Evolutionary conservation across 305 asterid species (phyloP), one percentile per base, ranked within the genome.

Genomic region (Ilex paraguariensis): DNA sequence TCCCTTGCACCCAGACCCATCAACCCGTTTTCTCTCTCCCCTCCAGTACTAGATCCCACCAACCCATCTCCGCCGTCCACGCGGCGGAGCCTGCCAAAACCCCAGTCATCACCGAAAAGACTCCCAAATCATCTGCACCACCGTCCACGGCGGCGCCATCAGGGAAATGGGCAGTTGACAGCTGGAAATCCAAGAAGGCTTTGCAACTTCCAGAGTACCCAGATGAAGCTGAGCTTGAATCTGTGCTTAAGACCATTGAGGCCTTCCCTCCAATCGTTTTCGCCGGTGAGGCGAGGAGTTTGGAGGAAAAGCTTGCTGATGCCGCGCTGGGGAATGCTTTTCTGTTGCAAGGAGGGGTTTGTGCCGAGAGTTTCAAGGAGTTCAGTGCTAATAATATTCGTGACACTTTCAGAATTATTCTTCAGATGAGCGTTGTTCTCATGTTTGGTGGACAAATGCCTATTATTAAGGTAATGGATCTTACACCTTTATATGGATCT

Each of bases 11-110:
- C 54, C 68, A 61, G 51, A 59, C 73, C 74, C 14, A 66, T 31
- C 77, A 61, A 48, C 40, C 68, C 56, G 31, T 65, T 69, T 46
- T 8, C 51, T 62, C 66, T 62, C 11, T 71, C 69, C 44, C 78
- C 79, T 16, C 49, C 65, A 28, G 16, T 31, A 64, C 63, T 74
- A 82, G 28, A 21, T 21, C 28, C 28, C 28, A 21, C 28, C 28
- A 21, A 21, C 28, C 28, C 28, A 21, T 21, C 64, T 85, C 87
- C 31, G 93, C 95, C 55, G 87, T 84, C 40, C 90, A 87, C 55
- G 85, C 90, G 2, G 82, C 88, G 3, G 95, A 85, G 75, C 95
- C 91, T 1, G 76, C 87, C 49, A 84, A 82, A 62, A 73, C 82
- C 8, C 81, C 87, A 30, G 68, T 63, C 39, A 28, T 67, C 40